These are phyloP conservation scores for Gymnopus androsaceus DNA, from an alignment of 1,284 basidiomycete genomes.

Conservation along the genomic window DNA sequence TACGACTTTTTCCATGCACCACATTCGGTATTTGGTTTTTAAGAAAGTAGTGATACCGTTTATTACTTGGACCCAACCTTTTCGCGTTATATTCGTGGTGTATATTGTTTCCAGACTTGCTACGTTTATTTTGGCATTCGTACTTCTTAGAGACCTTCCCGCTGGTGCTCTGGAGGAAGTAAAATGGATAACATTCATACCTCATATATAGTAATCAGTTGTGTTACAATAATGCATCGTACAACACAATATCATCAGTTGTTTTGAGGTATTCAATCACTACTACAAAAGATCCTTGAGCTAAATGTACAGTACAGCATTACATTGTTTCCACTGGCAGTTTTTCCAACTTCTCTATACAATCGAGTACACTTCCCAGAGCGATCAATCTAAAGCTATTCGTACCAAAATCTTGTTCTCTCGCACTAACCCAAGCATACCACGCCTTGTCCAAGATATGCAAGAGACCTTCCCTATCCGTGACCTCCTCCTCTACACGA, in stretches of 20 bases:
- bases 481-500: conserved; percentile 22
- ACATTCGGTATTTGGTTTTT: not conserved
- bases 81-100: not conserved
- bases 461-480: conserved; percentile 34
- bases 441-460: conserved; percentile 56
- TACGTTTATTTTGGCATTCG: conserved; percentile 1
- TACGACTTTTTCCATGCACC: not conserved
- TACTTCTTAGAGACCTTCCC: conserved; percentile 2
- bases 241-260: no score
- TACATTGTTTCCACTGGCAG: no score
- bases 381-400: conserved; percentile 71
- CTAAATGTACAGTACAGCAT: no score
- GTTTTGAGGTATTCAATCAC: no score
- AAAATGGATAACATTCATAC: conserved; percentile 9
- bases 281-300: no score
- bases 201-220: conserved; percentile 7
- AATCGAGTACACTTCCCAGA: conserved; percentile 59
- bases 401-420: conserved; percentile 50
- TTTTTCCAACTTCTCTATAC: conserved; percentile 45
- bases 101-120: not conserved
- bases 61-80: not conserved
- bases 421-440: conserved; percentile 63
- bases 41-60: not conserved
- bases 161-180: conserved; percentile 2
- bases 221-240: no score